Evolutionary conservation across 1,139 yeast species (phyloP).

Genomic region (Protomyces gravidus): DNA sequence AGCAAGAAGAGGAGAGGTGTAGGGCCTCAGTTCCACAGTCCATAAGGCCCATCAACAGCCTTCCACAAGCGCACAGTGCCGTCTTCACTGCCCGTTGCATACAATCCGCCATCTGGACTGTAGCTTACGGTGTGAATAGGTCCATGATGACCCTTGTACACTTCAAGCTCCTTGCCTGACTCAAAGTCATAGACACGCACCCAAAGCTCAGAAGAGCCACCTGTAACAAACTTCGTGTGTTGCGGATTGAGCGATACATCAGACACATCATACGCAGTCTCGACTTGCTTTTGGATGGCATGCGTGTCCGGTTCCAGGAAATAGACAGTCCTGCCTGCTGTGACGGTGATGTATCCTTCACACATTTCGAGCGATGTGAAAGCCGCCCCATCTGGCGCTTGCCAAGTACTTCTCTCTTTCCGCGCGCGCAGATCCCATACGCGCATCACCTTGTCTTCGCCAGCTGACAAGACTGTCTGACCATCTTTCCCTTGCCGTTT

Average conservation of each 20-base stretch:
- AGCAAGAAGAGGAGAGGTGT: neutral
- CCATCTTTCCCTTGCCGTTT: slow-evolving; percentile 5
- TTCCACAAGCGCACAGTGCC: slow-evolving; percentile 66
- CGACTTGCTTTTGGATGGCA: slow-evolving; percentile 35
- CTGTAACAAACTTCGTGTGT: slow-evolving; percentile 38
- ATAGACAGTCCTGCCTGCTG: slow-evolving; percentile 38
- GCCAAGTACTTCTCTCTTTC: slow-evolving; percentile 28
- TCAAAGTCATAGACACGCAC: slow-evolving; percentile 40
- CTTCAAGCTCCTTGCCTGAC: slow-evolving; percentile 37
- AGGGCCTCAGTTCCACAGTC: slow-evolving; percentile 38
- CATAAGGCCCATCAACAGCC: slow-evolving; percentile 39
- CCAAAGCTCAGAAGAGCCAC: slow-evolving; percentile 41
- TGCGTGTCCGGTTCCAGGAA: slow-evolving; percentile 35
- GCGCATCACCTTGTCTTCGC: slow-evolving; percentile 37
- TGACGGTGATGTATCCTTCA: slow-evolving; percentile 36
- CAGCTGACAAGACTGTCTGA: slow-evolving; percentile 36
- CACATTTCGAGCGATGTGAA: slow-evolving; percentile 28
- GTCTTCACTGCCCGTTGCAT: slow-evolving; percentile 67
- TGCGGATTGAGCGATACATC: slow-evolving; percentile 38
- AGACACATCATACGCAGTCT: slow-evolving; percentile 39
- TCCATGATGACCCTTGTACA: slow-evolving; percentile 42
- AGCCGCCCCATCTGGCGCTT: slow-evolving; percentile 2
- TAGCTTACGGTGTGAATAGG: slow-evolving; percentile 42
- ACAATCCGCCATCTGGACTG: slow-evolving; percentile 42
- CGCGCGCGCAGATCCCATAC: slow-evolving; percentile 40